Evolutionary conservation across 345 rosid species (phyloP).

Genomic region (Pugionium cornutum): DNA sequence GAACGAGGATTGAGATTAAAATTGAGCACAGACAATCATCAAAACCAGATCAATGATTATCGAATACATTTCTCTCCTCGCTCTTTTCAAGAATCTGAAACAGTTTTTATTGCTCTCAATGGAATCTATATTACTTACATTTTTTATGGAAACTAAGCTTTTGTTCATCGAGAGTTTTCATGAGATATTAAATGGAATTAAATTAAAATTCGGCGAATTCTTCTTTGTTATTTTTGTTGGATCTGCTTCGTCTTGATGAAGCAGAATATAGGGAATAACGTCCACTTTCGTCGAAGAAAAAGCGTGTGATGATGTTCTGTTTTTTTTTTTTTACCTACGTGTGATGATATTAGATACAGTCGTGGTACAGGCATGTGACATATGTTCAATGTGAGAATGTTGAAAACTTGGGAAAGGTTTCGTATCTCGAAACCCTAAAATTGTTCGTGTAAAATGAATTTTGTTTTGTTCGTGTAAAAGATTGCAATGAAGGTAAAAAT

Average conservation of each 20-base stretch:
- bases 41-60: slow-evolving; percentile 15
- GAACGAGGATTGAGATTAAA: slow-evolving; percentile 30
- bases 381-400: slow-evolving; percentile 10
- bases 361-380: neutral
- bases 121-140: neutral
- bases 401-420: neutral
- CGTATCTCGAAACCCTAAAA: neutral
- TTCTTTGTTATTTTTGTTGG: neutral
- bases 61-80: slow-evolving; percentile 7
- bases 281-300: slow-evolving; percentile 21
- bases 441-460: neutral
- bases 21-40: neutral
- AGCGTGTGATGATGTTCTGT: slow-evolving; percentile 5
- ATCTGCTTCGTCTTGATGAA: neutral
- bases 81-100: neutral
- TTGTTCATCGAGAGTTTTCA: slow-evolving; percentile 14
- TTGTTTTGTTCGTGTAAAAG: neutral
- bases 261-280: slow-evolving; percentile 9
- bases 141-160: neutral
- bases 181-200: slow-evolving; percentile 7
- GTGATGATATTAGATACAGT: neutral
- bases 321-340: too few relatives aligned
- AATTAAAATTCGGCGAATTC: slow-evolving; percentile 1
- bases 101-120: slow-evolving; percentile 18
- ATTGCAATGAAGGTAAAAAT: neutral